A percentile compares a stretch with the other conserved stretches of the same genome.
phyloP scores from a whole-genome alignment of 1,139 yeast species.

The Dujonia santamariae region DNA sequence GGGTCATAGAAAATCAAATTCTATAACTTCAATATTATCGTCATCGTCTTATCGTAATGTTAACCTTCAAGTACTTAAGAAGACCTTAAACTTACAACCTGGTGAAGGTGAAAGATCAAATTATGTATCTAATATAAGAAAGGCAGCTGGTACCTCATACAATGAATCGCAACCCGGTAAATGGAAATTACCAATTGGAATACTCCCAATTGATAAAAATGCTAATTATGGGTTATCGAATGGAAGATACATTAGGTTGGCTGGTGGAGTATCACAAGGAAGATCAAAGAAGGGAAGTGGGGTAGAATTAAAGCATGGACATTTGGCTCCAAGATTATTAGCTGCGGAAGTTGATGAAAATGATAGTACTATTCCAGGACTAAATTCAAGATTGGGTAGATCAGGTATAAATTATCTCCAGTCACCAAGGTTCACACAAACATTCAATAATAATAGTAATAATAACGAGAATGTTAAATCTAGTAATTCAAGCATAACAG shows the following conservation, averaged over 20 bases:
- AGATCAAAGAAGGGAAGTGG: constrained; percentile 39
- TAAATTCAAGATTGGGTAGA: constrained; percentile 8
- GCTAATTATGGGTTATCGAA: constrained; percentile 26
- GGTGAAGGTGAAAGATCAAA: constrained; percentile 53
- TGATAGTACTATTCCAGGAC: constrained; percentile 23
- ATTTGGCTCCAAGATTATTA: constrained; percentile 66
- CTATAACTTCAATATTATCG: constrained; percentile 38
- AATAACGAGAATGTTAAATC: not conserved
- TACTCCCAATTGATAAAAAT: constrained; percentile 41
- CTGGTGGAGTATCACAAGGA: constrained; percentile 21
- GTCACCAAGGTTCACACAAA: not conserved
- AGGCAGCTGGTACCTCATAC: constrained; percentile 52
- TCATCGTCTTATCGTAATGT: constrained; percentile 34
- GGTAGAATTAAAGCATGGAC: constrained; percentile 72
- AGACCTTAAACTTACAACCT: constrained; percentile 34
- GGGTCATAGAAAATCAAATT: constrained; percentile 30
- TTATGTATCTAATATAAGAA: constrained; percentile 54
- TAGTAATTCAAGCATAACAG: no score
- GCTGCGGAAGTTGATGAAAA: constrained; percentile 78
- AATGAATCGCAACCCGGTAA: constrained; percentile 54
- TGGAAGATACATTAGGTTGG: constrained; percentile 31
- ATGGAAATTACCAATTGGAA: constrained; percentile 68
- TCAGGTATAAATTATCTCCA: constrained; percentile 2
- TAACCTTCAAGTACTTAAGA: constrained; percentile 38
- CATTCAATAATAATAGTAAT: not conserved